Evolutionary conservation across 176 grass and related monocot genomes (phyloP).

Genomic region (Zea luxurians): DNA sequence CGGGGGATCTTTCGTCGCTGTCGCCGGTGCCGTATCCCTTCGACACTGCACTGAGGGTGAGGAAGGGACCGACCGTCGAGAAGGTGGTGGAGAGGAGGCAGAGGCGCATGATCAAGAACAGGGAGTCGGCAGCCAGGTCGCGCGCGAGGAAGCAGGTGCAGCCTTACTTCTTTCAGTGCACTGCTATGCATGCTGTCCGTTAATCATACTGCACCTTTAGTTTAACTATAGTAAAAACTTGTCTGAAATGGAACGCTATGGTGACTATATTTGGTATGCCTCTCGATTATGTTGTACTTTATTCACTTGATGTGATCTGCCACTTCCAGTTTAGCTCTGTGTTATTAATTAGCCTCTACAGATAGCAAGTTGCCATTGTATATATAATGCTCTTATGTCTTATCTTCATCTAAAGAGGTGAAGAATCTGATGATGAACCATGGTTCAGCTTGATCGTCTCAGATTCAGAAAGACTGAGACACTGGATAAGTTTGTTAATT

Average conservation of each 20-base stretch:
- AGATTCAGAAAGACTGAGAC: conserved; percentile 33
- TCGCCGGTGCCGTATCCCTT: conserved; percentile 79
- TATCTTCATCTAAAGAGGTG: conserved; percentile 23
- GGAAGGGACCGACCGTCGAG: conserved; percentile 67
- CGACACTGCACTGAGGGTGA: conserved; percentile 51
- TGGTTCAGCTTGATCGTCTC: conserved; percentile 28
- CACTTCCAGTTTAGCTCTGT: conserved; percentile 27
- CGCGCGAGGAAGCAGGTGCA: conserved; percentile 80
- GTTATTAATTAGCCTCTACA: conserved; percentile 27
- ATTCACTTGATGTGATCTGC: conserved; percentile 40
- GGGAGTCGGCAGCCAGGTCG: conserved; percentile 84
- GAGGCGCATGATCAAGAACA: conserved; percentile 89
- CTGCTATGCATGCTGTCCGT: conserved; percentile 8
- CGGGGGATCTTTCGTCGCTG: conserved; percentile 54
- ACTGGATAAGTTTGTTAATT: conserved; percentile 21
- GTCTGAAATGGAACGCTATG: conserved; percentile 32
- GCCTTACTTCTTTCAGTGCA: not conserved
- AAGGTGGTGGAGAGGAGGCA: conserved; percentile 87
- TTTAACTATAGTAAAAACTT: conserved; percentile 35
- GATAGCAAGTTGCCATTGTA: conserved; percentile 40
- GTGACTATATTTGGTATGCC: conserved; percentile 34
- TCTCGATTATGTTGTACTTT: conserved; percentile 47
- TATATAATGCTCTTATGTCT: not conserved
- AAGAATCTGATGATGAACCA: conserved; percentile 26
- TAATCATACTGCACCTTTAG: conserved; percentile 18